These are phyloP conservation scores for Besnoitia besnoiti DNA, from an alignment of 169 alveolate species.

Conservation along the genomic window DNA sequence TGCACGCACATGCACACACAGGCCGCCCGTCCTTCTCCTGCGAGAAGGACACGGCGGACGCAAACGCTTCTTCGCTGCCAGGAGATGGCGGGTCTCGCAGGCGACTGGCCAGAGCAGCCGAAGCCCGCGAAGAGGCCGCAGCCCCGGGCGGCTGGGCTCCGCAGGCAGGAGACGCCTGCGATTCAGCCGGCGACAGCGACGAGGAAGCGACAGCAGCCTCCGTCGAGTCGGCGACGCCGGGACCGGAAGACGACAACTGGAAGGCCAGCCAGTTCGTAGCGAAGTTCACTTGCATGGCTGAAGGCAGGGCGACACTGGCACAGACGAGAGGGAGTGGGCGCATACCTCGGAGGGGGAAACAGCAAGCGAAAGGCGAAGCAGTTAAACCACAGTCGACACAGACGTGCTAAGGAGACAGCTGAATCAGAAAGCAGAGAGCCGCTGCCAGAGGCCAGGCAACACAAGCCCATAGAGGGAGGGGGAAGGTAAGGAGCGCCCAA, in stretches of 20 bases:
- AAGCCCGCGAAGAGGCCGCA: not conserved
- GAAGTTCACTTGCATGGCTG: not conserved
- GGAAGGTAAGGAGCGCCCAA: no score
- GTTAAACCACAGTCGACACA: no score
- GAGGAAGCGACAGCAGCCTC: not conserved
- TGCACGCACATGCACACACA: not conserved
- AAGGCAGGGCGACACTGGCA: no score
- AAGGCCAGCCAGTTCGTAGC: constrained; percentile 19
- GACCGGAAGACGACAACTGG: not conserved
- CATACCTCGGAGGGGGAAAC: no score
- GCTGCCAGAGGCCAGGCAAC: no score
- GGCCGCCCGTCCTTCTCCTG: constrained; percentile 12
- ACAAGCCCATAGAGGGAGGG: no score
- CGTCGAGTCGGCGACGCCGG: not conserved
- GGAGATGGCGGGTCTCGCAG: constrained; percentile 26
- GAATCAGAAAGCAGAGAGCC: no score
- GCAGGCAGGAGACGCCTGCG: no score
- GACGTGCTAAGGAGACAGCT: no score
- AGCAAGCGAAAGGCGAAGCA: no score
- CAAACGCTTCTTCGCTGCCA: not conserved
- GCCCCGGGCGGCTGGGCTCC: not conserved
- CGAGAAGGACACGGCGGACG: not conserved
- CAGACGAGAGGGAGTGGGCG: no score
- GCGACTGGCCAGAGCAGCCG: not conserved
- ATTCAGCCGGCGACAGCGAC: no score